Base-by-base conservation (phyloP, 768 basidiomycete species). In the Pleurotus giganteus region DNA sequence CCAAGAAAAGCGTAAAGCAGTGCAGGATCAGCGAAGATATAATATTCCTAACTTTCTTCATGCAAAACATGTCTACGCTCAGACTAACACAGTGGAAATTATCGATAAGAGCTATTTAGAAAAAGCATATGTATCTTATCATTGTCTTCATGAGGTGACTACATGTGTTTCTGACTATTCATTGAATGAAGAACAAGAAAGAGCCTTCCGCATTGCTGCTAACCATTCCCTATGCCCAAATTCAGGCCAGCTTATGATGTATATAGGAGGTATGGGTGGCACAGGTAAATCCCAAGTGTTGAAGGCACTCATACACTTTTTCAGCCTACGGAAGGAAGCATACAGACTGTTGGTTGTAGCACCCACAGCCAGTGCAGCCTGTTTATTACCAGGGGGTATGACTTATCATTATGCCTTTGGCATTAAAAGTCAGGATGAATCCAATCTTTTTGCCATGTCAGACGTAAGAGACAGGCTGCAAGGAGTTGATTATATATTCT, bases 401-500 rank as follows among this genome's bases (percentile, higher is more conserved):
- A 67, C 66, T 13, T 69, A 69, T 60, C 64, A 63, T 50, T 61
- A 49, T 32, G 28, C 57, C 54, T 57, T n/a, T n/a, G n/a, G n/a
- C n/a, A n/a, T n/a, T n/a, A n/a, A n/a, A n/a, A n/a, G n/a, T 58
- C 51, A 28, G 50, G 2, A 15, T 53, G 26, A 42, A 50, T 54
- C 32, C 46, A 5, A 31, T 11, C 11, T 2, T n/a, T 4, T 47
- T n/a, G 19, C n/a, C n/a, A 17, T 32, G 1, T 17, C 24, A n/a
- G 6, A 29, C 2, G 49, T 31, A 13, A 24, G 67, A 4, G 12
- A 4, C 27, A 41, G 58, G n/a, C 56, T 65, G 3, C 13, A 56
- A 28, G 60, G 63, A n/a, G 67, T 73, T 1, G 61, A 71, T 3
- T 72, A 73, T 60, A 53, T 77, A 0, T 74, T 76, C 26, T 47